Evolutionary conservation across 139 green algal genomes (phyloP).

Genomic region (Gonium pectorale): DNA sequence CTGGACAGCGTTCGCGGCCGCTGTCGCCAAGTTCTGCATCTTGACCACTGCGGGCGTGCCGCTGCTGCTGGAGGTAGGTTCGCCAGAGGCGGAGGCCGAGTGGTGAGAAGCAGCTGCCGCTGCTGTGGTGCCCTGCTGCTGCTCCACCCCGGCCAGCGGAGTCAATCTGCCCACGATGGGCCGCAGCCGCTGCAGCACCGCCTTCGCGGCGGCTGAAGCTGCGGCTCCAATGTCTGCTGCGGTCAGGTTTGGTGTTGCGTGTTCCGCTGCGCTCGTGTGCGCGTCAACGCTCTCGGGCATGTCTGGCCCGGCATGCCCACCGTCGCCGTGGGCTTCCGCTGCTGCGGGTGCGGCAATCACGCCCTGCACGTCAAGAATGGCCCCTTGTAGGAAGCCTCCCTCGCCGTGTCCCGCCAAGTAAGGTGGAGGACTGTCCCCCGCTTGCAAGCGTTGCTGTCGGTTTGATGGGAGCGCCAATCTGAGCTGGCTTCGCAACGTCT

Average conservation of each 20-base stretch:
- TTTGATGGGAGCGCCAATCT: no score
- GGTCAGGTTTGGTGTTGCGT: neutral
- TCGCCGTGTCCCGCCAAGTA: no score
- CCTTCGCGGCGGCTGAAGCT: neutral
- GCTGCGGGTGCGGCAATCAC: no score
- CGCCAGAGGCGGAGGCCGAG: neutral
- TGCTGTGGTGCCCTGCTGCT: neutral
- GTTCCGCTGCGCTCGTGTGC: no score
- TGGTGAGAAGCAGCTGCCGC: neutral
- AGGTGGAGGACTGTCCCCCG: no score
- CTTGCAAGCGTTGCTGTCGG: no score
- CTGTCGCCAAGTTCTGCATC: slow-evolving; percentile 21
- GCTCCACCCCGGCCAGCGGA: neutral
- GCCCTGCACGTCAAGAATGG: no score
- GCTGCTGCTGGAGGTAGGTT: neutral
- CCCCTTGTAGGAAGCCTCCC: no score
- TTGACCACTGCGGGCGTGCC: slow-evolving; percentile 9
- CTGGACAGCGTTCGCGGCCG: neutral
- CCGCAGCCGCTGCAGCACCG: neutral
- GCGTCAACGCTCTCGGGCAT: no score
- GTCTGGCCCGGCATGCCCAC: no score
- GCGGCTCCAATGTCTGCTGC: neutral
- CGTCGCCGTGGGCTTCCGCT: no score
- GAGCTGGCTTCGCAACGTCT: no score
- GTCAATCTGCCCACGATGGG: neutral